Evolutionary conservation across 345 rosid species (phyloP), one percentile per base, ranked within the genome.

Genomic region (Punica granatum): DNA sequence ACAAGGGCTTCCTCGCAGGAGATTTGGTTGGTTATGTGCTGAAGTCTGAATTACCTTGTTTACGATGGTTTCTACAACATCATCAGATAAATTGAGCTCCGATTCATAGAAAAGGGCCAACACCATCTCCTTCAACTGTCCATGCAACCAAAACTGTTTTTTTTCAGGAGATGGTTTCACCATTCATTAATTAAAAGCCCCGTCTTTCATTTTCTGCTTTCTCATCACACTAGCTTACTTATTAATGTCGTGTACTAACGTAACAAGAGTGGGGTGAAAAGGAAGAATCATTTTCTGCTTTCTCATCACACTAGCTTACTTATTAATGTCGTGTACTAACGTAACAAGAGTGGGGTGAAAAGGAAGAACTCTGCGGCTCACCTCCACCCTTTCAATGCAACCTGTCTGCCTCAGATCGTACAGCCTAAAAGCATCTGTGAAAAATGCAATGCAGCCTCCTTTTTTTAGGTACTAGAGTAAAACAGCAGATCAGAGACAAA

Each of bases 71-170:
- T 72, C 74, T 23, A 74, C 74, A 51, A 44, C 61, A 30, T 78
- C 78, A 53, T 82, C 79, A 3, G 89, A 60, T 43, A 85, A 79
- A 51, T 64, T 13, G 71, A 85, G 68, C 35, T 77, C 82, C n/a
- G 86, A 85, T 46, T 85, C 89, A 16, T 72, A 56, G 13, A 85
- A 70, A 39, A 85, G 68, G 18, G 82, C 77, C 72, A 72, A 8
- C 26, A 82, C 70, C 83, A 85, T 72, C 77, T 73, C 75, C 64
- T 77, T 84, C 73, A 70, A 63, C 73, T 70, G 66, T 26, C 12
- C 60, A 68, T 31, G 33, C 51, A 44, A 21, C 60, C 28, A 34
- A 32, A 56, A 53, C 42, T 46, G 23, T 1, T 37, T 1, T 1
- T 37, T 46, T 18, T 46, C 19, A 46, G 7, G 23, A 46, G 53